Conservation (phyloP, 2,329 filamentous ascomycete genomes). For the Sclerotinia borealis region DNA sequence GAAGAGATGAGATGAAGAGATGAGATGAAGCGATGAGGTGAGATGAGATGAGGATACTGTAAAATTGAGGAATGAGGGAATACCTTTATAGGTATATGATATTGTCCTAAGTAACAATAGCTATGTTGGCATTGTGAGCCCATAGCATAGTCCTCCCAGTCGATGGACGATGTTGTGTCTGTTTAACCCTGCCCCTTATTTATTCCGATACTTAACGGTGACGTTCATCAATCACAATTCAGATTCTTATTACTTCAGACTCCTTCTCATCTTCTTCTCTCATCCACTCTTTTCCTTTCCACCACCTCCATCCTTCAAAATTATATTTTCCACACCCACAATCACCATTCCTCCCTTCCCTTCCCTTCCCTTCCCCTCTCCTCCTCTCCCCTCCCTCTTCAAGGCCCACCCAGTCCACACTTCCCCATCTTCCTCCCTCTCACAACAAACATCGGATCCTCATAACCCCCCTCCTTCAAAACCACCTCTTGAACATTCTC, state of each 20-base stretch:
- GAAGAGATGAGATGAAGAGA: too few species aligned
- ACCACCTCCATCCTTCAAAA: neutral
- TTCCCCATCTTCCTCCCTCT: conserved; percentile 29
- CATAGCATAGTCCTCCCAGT: too few species aligned
- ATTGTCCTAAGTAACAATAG: too few species aligned
- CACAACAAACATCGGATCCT: conserved; percentile 42
- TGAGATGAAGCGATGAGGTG: too few species aligned
- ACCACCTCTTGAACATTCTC: conserved; percentile 47
- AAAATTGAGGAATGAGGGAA: too few species aligned
- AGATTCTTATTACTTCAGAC: neutral
- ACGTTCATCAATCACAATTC: neutral
- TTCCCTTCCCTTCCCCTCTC: too few species aligned
- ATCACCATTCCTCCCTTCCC: neutral
- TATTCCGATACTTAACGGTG: neutral
- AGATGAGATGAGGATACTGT: too few species aligned
- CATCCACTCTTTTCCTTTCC: neutral
- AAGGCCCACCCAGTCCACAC: too few species aligned
- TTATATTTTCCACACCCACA: neutral
- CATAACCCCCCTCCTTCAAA: conserved; percentile 34
- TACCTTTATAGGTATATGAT: too few species aligned
- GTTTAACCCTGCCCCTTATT: neutral
- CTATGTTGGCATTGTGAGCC: too few species aligned
- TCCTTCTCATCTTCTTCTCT: neutral
- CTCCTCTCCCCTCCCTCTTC: conserved; percentile 24
- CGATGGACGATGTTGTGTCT: neutral